Percentiles rank a stretch among this genome's conserved stretches.
Conservation (phyloP, 768 basidiomycete genomes). For the Trametes cinnabarina region DNA sequence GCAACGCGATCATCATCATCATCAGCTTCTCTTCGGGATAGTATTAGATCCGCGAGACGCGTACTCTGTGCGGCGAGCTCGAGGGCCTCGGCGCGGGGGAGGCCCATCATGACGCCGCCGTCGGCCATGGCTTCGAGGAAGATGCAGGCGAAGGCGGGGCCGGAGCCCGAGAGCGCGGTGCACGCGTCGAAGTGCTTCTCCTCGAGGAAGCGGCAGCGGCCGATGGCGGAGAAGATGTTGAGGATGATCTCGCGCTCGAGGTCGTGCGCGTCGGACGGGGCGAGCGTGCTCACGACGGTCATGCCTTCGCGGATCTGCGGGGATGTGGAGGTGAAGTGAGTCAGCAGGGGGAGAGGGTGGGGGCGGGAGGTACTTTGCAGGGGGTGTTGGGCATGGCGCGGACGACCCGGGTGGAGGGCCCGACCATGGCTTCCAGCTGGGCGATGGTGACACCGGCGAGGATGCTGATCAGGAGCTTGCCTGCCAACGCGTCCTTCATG, state of each 20-base stretch:
- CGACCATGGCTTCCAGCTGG: constrained; percentile 76
- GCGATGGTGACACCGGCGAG: constrained; percentile 92
- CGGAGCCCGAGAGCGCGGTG: constrained; percentile 93
- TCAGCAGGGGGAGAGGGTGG: not conserved
- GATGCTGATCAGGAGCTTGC: constrained; percentile 94
- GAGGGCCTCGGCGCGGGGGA: constrained; percentile 89
- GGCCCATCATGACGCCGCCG: constrained; percentile 99
- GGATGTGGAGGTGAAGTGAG: not conserved
- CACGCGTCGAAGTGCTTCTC: constrained; percentile 99
- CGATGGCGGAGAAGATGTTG: constrained; percentile 96
- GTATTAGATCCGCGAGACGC: too few relatives aligned
- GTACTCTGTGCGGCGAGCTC: constrained; percentile 95
- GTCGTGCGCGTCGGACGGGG: constrained; percentile 48
- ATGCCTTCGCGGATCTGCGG: constrained; percentile 95
- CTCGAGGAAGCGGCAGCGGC: constrained; percentile 91
- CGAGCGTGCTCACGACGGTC: constrained; percentile 86
- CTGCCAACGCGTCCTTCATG: constrained; percentile 77
- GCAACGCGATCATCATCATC: constrained; percentile 5
- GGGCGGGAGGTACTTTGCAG: constrained; percentile 63
- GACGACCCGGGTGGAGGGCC: constrained; percentile 76
- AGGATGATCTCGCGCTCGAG: constrained; percentile 72
- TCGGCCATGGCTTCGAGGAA: constrained; percentile 99
- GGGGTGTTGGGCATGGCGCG: constrained; percentile 99
- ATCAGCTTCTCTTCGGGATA: not conserved
- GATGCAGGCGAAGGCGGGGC: constrained; percentile 95